Percentiles rank a stretch among this genome's conserved stretches.
These are phyloP conservation scores for Decorospora gaudefroyi DNA, from an alignment of 2,329 filamentous ascomycete genomes.

Conservation along the genomic window DNA sequence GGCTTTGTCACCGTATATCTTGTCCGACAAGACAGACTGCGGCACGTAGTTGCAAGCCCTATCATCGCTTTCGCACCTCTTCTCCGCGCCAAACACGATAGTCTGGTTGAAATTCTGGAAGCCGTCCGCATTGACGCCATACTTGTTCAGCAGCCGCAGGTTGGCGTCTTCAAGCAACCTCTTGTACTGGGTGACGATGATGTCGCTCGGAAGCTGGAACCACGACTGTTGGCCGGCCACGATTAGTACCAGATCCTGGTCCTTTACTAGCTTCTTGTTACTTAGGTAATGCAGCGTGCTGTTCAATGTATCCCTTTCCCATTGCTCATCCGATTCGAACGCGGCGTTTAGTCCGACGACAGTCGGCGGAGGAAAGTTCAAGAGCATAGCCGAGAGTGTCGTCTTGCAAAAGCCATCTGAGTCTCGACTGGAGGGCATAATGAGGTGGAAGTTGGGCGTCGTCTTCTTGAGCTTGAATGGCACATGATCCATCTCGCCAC, in stretches of 20 bases:
- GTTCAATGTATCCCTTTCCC: conserved; percentile 53
- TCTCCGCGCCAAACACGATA: conserved; percentile 61
- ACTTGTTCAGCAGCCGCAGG: conserved; percentile 55
- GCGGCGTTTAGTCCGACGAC: conserved; percentile 54
- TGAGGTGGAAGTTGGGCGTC: conserved; percentile 57
- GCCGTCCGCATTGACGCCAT: conserved; percentile 46
- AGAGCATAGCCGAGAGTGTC: conserved; percentile 61
- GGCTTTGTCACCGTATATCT: conserved; percentile 55
- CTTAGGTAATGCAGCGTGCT: conserved; percentile 56
- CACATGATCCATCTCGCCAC: conserved; percentile 34
- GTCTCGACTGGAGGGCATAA: conserved; percentile 57
- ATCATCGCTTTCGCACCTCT: conserved; percentile 57
- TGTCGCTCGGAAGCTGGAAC: conserved; percentile 67
- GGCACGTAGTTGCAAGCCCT: conserved; percentile 60
- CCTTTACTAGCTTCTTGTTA: conserved; percentile 53
- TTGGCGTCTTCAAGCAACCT: conserved; percentile 60
- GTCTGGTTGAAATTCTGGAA: conserved; percentile 53
- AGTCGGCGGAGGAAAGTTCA: conserved; percentile 63
- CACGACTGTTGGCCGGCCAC: conserved; percentile 67
- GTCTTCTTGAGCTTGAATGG: conserved; percentile 39
- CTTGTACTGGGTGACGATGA: conserved; percentile 67
- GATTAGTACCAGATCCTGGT: conserved; percentile 66
- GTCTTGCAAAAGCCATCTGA: conserved; percentile 61
- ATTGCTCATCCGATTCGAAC: conserved; percentile 31
- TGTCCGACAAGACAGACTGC: conserved; percentile 55